phyloP scores from a whole-genome alignment of 2,329 filamentous ascomycete genomes.

The Hypomyces rosellus region DNA sequence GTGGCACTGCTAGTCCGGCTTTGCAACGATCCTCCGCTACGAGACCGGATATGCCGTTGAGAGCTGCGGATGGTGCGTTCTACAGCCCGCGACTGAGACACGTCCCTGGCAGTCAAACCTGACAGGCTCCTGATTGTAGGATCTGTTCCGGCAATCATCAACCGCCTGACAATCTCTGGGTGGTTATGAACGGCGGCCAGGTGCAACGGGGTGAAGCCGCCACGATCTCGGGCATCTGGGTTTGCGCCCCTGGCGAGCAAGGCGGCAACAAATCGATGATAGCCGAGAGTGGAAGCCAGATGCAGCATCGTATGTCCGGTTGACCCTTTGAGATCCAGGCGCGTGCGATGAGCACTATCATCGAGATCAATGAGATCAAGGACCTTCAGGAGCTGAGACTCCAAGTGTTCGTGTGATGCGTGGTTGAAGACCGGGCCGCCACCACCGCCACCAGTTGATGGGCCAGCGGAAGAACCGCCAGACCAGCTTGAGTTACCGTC shows the following conservation, averaged over 20 bases:
- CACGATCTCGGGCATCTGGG: constrained; percentile 66
- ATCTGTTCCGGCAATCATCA: constrained; percentile 69
- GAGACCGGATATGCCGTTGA: constrained; percentile 57
- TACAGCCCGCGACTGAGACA: constrained; percentile 60
- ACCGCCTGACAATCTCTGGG: constrained; percentile 65
- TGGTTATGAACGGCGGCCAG: constrained; percentile 73
- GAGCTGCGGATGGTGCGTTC: constrained; percentile 57
- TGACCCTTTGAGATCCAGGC: constrained; percentile 56
- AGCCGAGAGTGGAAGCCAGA: constrained; percentile 67
- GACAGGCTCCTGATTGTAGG: constrained; percentile 62
- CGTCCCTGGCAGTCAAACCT: constrained; percentile 64
- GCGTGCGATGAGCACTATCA: constrained; percentile 61
- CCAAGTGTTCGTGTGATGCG: constrained; percentile 46
- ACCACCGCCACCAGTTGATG: constrained; percentile 28
- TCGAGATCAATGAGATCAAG: constrained; percentile 76
- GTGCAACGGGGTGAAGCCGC: constrained; percentile 77
- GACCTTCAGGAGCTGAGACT: constrained; percentile 63
- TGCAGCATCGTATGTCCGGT: constrained; percentile 79
- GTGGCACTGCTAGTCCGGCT: constrained; percentile 61
- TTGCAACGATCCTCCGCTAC: constrained; percentile 55
- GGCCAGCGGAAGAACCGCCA: constrained; percentile 31
- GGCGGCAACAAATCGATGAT: constrained; percentile 69
- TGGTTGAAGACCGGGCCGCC: constrained; percentile 40
- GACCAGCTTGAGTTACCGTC: constrained; percentile 44
- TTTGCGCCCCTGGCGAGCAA: constrained; percentile 73